phyloP scores from a whole-genome alignment of 306 rosid genomes.

The Quercus variabilis region DNA sequence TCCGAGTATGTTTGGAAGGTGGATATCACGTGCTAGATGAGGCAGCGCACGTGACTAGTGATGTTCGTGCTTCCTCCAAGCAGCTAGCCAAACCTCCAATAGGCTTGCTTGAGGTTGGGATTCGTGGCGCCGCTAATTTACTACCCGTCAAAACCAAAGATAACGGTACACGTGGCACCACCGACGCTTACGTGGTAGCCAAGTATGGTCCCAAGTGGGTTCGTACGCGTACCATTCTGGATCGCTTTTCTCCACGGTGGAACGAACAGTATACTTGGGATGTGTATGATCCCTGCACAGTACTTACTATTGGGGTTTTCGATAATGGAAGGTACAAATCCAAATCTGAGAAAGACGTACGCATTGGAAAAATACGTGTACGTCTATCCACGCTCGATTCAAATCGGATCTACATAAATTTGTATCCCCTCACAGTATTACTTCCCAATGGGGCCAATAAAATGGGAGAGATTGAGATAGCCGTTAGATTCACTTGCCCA shows the following conservation, averaged over 20 bases:
- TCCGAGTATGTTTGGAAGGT: constrained; percentile 72
- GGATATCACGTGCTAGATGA: constrained; percentile 94
- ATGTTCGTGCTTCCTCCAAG: constrained; percentile 68
- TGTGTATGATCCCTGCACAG: constrained; percentile 80
- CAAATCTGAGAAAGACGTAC: constrained; percentile 48
- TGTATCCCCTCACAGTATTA: constrained; percentile 56
- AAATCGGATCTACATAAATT: constrained; percentile 59
- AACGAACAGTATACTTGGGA: constrained; percentile 94
- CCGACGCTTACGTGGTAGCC: constrained; percentile 75
- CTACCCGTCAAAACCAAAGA: constrained; percentile 78
- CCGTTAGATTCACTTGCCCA: constrained; percentile 66
- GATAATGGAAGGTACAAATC: constrained; percentile 65
- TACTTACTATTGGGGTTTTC: constrained; percentile 69
- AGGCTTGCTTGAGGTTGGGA: constrained; percentile 77
- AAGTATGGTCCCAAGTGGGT: constrained; percentile 90
- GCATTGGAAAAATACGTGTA: constrained; percentile 67
- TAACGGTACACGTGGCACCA: constrained; percentile 58
- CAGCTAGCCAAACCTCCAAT: constrained; percentile 58
- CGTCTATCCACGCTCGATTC: constrained; percentile 68
- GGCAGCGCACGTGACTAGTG: constrained; percentile 84
- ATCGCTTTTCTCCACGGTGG: constrained; percentile 82
- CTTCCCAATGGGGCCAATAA: constrained; percentile 78
- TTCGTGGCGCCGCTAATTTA: constrained; percentile 71
- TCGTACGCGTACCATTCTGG: constrained; percentile 72
- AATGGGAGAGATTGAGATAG: constrained; percentile 88